Evolutionary conservation across 345 rosid genomes (phyloP), one percentile per base, ranked within the genome.

Genomic region (Syzygium oleosum): DNA sequence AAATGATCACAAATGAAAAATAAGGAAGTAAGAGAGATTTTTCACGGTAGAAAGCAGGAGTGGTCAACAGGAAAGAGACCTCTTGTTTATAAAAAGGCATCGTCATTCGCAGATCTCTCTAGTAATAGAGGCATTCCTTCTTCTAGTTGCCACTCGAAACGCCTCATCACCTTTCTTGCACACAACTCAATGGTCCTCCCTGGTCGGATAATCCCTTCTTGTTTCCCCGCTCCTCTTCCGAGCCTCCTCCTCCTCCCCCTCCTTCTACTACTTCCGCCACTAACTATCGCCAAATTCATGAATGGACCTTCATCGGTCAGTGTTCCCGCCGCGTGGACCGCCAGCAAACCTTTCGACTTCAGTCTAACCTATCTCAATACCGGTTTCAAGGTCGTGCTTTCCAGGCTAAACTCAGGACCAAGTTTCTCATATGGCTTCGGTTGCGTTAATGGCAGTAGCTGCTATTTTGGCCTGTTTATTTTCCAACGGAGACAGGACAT

Each of bases 171-270:
- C 77, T 63, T 29, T 0, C 2, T 61, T 61, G 4, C 77, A 14
- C 38, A 1, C 10, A 14, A 0, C 0, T 63, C 5, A 7, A 65
- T 63, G 38, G 21, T 3, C 77, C 38, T 63, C 0, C 2, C 38
- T 29, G 0, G 21, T 63, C 0, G 41, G 77, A 63, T 0, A 0
- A 63, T 63, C 21, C 77, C 21, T 63, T 29, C 38, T 63, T 61
- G 34, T 61, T 63, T 14, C 2, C 0, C 38, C 0, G 10, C 77
- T 63, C 77, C 77, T 29, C 7, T 63, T 14, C 77, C 0, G 21
- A 2, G 77, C 38, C 61, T 1, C 61, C 38, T n/a, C 34, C 16
- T 0, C 34, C 41, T 63, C 21, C 11, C 29, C 77, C 77, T 29
- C 0, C 17, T 61, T 0, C 34, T 61, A n/a, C 34, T 63, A 0